Evolutionary conservation across 768 basidiomycete genomes (phyloP).

Genomic region (Floccularia luteovirens): DNA sequence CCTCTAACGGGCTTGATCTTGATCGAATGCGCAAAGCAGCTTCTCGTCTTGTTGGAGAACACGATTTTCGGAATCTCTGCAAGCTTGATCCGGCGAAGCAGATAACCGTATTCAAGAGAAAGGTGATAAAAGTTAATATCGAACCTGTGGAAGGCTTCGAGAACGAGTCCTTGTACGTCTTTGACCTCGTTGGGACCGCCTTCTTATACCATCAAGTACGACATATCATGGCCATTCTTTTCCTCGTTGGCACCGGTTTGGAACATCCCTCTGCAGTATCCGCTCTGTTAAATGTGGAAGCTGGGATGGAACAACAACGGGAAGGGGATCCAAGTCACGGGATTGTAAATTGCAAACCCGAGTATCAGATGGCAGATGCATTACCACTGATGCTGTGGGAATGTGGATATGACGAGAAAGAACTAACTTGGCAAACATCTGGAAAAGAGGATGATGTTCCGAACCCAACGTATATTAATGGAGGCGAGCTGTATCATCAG

Average conservation of each 20-base stretch:
- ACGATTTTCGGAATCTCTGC: slow-evolving; percentile 95
- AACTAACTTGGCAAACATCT: slow-evolving; percentile 69
- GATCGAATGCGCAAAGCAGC: slow-evolving; percentile 73
- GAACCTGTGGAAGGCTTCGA: slow-evolving; percentile 27
- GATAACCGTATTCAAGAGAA: slow-evolving; percentile 69
- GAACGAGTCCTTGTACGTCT: slow-evolving; percentile 44
- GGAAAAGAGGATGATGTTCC: slow-evolving; percentile 23
- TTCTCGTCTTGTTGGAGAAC: slow-evolving; percentile 66
- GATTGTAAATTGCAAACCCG: slow-evolving; percentile 67
- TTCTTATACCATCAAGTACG: slow-evolving; percentile 96
- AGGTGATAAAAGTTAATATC: slow-evolving; percentile 62
- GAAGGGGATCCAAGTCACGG: slow-evolving; percentile 25
- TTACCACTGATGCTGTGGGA: slow-evolving; percentile 91
- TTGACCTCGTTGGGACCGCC: slow-evolving; percentile 82
- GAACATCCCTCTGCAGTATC: slow-evolving; percentile 68
- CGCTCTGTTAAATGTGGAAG: slow-evolving; percentile 65
- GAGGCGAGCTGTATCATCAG: slow-evolving; percentile 39
- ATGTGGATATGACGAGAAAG: slow-evolving; percentile 62
- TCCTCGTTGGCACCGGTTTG: slow-evolving; percentile 52
- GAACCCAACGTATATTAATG: slow-evolving; percentile 1
- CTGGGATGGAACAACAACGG: slow-evolving; percentile 26
- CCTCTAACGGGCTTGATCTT: slow-evolving; percentile 57
- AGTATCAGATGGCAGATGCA: slow-evolving; percentile 91
- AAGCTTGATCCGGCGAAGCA: slow-evolving; percentile 92
- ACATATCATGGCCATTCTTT: slow-evolving; percentile 45